Evolutionary conservation across 163 green algal species (phyloP).

Genomic region (Scenedesmus sp.): DNA sequence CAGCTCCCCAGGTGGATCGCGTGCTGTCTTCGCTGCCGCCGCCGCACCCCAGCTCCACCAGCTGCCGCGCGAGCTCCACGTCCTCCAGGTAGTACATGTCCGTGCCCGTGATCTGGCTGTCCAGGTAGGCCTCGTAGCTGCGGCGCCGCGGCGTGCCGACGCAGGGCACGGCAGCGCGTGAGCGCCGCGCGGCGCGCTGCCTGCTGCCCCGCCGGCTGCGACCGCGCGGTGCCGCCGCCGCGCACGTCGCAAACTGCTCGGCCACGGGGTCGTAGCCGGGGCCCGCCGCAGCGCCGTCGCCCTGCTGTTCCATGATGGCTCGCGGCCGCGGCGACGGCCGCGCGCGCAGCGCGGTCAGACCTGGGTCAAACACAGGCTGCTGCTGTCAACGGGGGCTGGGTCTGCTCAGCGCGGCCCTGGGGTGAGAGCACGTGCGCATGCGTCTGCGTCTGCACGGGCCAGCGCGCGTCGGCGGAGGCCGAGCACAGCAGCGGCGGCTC

Average conservation of each 20-base stretch:
- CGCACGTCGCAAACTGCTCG: constrained; percentile 70
- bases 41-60: constrained; percentile 87
- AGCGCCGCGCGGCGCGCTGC: background rate
- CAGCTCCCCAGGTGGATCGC: no score
- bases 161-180: no score
- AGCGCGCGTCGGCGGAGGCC: no score
- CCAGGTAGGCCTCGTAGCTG: constrained; percentile 94
- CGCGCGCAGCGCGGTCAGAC: no score
- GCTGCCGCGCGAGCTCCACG: constrained; percentile 78
- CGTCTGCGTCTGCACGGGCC: no score
- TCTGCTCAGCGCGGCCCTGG: no score
- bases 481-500: no score
- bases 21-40: background rate
- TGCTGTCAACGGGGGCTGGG: no score
- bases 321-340: no score
- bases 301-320: constrained; percentile 49
- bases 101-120: constrained; percentile 85
- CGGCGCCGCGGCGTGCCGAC: background rate
- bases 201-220: background rate
- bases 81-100: constrained; percentile 92
- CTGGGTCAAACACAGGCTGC: no score
- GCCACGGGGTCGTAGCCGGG: constrained; percentile 64
- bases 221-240: background rate
- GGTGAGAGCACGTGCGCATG: no score
- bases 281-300: constrained; percentile 55